phyloP scores from a whole-genome alignment of 805 yeast genomes.

The Ogataea henricii region DNA sequence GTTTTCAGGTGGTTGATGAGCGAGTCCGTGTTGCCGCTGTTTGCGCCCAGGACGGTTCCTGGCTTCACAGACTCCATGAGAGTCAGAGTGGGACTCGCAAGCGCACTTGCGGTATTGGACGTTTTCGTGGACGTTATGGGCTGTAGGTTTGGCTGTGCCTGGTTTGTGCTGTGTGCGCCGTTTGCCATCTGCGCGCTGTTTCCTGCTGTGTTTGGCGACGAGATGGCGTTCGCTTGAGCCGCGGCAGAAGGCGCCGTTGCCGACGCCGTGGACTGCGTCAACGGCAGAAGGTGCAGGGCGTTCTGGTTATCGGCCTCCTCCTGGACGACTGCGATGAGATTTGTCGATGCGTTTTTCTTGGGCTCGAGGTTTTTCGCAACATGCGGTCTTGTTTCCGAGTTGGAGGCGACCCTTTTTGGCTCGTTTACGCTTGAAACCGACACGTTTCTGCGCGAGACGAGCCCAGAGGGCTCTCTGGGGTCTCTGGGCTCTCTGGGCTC shows the following conservation, averaged over 20 bases:
- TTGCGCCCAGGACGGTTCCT: constrained; percentile 1
- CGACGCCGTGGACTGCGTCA: constrained; percentile 11
- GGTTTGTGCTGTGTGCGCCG: background rate
- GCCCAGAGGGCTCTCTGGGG: too few relatives aligned
- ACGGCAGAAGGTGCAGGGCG: constrained; percentile 26
- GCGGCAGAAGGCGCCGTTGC: constrained; percentile 7
- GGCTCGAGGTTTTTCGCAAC: constrained; percentile 3
- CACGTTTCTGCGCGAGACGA: constrained; percentile 1
- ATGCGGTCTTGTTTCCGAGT: constrained; percentile 6
- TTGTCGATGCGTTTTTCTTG: constrained; percentile 23
- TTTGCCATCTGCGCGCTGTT: background rate
- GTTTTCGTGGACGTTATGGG: constrained; percentile 1
- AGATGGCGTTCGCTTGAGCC: background rate
- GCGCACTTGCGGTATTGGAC: background rate
- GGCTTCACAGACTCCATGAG: constrained; percentile 5
- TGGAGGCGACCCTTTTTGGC: constrained; percentile 6
- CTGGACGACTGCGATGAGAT: constrained; percentile 31
- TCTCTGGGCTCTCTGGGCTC: background rate
- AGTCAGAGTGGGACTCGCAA: background rate
- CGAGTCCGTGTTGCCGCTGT: constrained; percentile 17
- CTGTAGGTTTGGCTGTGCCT: background rate
- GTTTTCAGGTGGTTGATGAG: constrained; percentile 25
- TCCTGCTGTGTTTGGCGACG: background rate
- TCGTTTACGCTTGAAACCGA: background rate
- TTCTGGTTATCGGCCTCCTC: constrained; percentile 29